Evolutionary conservation across 352 stramenopile species (phyloP).

Genomic region (Phytopythium sindhum): DNA sequence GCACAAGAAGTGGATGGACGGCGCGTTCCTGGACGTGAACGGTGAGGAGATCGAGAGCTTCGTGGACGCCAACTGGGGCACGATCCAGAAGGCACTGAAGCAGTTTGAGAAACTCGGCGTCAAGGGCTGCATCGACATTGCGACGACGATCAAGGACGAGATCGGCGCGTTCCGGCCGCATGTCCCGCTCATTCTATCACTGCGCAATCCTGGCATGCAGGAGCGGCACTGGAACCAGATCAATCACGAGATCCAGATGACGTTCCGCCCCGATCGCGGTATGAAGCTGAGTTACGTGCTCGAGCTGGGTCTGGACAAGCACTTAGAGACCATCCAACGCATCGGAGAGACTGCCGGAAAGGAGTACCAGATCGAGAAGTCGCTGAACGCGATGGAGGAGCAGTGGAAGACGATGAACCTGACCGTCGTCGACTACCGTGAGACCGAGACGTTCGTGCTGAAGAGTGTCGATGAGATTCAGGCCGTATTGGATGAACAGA

Average conservation of each 20-base stretch:
- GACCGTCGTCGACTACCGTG: slow-evolving; percentile 84
- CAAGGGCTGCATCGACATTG: slow-evolving; percentile 84
- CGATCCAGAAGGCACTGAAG: slow-evolving; percentile 91
- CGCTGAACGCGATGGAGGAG: slow-evolving; percentile 90
- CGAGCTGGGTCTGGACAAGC: slow-evolving; percentile 82
- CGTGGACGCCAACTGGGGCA: slow-evolving; percentile 73
- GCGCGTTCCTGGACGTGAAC: slow-evolving; percentile 88
- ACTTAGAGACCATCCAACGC: slow-evolving; percentile 87
- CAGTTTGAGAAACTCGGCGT: slow-evolving; percentile 91
- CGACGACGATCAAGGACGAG: slow-evolving; percentile 85
- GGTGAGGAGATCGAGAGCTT: slow-evolving; percentile 91
- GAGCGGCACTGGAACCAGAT: slow-evolving; percentile 92
- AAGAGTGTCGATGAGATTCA: slow-evolving; percentile 95
- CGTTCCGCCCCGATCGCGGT: slow-evolving; percentile 75
- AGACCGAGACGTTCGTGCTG: slow-evolving; percentile 94
- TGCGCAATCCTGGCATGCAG: slow-evolving; percentile 92
- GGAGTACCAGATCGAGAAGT: slow-evolving; percentile 94
- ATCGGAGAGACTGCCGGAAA: slow-evolving; percentile 93
- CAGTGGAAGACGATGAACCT: slow-evolving; percentile 88
- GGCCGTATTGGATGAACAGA: slow-evolving; percentile 92
- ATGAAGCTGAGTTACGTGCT: slow-evolving; percentile 83
- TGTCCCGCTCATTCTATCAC: slow-evolving; percentile 85
- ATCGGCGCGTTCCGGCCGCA: slow-evolving; percentile 89
- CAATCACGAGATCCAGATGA: slow-evolving; percentile 86
- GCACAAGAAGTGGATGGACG: slow-evolving; percentile 92